Conservation (phyloP, 345 rosid species). For the Gossypium sturtianum region DNA sequence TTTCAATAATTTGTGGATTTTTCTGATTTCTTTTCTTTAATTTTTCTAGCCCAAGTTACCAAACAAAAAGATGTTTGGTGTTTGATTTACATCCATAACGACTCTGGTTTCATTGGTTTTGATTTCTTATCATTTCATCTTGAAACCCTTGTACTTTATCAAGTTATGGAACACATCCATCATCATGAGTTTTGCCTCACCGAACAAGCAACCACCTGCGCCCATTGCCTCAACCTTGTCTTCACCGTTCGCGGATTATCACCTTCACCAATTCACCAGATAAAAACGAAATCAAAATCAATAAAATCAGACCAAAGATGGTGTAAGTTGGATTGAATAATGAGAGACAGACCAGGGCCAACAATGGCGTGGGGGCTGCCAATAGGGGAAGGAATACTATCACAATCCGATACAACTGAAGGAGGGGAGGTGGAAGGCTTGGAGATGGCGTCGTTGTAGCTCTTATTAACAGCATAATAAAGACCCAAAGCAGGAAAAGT, state of each 20-base stretch:
- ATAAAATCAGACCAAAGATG: not conserved
- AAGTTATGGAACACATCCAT: not conserved
- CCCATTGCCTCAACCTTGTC: conserved; percentile 89
- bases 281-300: not conserved
- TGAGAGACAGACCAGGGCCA: conserved; percentile 31
- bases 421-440: conserved; percentile 34
- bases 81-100: conserved; percentile 2
- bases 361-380: conserved; percentile 59
- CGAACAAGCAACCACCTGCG: conserved; percentile 94
- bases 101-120: not conserved
- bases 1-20: not conserved
- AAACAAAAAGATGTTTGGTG: not conserved
- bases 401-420: conserved; percentile 47
- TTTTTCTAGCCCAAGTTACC: not conserved
- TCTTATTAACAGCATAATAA: conserved; percentile 67
- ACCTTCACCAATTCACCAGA: conserved; percentile 30
- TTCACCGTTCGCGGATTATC: conserved; percentile 79
- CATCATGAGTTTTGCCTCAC: conserved; percentile 55
- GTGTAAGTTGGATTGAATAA: not conserved
- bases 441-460: conserved; percentile 40
- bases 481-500: conserved; percentile 82
- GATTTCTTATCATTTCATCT: not conserved
- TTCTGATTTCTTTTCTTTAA: not conserved
- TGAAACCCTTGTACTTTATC: not conserved
- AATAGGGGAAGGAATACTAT: conserved; percentile 32